Base-by-base conservation (phyloP, 1,139 yeast species). In the Lodderomyces oxycetoniae region DNA sequence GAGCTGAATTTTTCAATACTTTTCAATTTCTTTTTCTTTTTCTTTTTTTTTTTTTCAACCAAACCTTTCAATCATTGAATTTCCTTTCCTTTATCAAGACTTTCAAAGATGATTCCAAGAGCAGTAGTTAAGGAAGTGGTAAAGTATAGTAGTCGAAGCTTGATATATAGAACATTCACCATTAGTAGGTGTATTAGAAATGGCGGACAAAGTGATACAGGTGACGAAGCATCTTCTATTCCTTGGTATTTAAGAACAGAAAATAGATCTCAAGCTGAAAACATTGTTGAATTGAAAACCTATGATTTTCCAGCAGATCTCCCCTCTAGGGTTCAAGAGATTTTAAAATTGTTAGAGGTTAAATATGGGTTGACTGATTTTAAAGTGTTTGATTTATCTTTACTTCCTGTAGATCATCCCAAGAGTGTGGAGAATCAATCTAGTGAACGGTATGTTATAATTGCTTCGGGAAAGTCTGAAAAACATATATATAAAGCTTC, bases 401-500 rank as follows among this genome's bases (percentile, higher is more conserved):
- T 33, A 7, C 55, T 68, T 28, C 64, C 63, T 5, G 55, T 59
- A 6, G 63, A 63, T 17, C 72, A 70, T 31, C 69, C 71, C 3
- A 71, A 66, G 33, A 51, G 57, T 35, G 43, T 50, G 17, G 47
- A 49, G 27, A 57, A 59, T 31, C 60, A 56, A 32, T 23, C 30
- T 11, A 49, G 55, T 3, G 64, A 68, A 26, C 59, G 69, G 3
- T 78, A 67, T 47, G 74, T 83, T 61, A 59, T 88, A 4, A 59
- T 89, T 1, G 74, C 79, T n/a, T 73, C 93, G 0, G 96, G 95
- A 2, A 82, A 80, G 50, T 79, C 91, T 17, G 75, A 77, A 28
- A 79, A 75, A 42, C 97, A 89, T 57, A 61, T 87, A 16, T 79
- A 71, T 47, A 80, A 78, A 38, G 89, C 94, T 1, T 78, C 86